Evolutionary conservation across 176 grass and related monocot species (phyloP).

Genomic region (Miscanthus lutarioriparius): DNA sequence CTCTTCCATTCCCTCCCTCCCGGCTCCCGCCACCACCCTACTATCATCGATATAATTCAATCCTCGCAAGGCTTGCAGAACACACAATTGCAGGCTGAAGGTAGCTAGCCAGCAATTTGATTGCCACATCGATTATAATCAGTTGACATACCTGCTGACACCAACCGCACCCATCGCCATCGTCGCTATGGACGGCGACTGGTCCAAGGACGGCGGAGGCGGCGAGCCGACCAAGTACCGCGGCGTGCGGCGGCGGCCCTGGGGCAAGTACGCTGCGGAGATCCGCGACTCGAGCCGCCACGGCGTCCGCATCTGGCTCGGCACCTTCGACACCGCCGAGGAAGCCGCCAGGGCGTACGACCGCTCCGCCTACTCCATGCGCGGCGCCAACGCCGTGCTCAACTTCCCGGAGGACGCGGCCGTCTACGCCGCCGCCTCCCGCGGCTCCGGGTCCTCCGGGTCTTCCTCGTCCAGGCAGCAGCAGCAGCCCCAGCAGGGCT

Average conservation of each 20-base stretch:
- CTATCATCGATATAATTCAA: not conserved
- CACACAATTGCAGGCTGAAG: not conserved
- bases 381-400: constrained; percentile 69
- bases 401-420: constrained; percentile 73
- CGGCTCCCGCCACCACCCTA: not conserved
- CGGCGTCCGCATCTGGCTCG: constrained; percentile 73
- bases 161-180: not conserved
- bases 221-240: constrained; percentile 68
- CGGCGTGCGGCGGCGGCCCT: constrained; percentile 61
- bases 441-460: not conserved
- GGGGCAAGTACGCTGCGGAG: constrained; percentile 91
- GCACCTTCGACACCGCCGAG: constrained; percentile 85
- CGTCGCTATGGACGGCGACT: constrained; percentile 24
- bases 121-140: no score
- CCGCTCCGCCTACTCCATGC: constrained; percentile 76
- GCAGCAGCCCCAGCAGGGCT: not conserved
- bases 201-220: constrained; percentile 28
- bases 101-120: no score
- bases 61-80: not conserved
- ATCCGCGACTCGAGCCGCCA: constrained; percentile 83
- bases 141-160: no score
- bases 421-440: constrained; percentile 19
- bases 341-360: constrained; percentile 80
- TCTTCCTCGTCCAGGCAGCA: constrained; percentile 4
- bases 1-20: not conserved